phyloP scores from a whole-genome alignment of 1,139 yeast species.

The Torulaspora globosa region DNA sequence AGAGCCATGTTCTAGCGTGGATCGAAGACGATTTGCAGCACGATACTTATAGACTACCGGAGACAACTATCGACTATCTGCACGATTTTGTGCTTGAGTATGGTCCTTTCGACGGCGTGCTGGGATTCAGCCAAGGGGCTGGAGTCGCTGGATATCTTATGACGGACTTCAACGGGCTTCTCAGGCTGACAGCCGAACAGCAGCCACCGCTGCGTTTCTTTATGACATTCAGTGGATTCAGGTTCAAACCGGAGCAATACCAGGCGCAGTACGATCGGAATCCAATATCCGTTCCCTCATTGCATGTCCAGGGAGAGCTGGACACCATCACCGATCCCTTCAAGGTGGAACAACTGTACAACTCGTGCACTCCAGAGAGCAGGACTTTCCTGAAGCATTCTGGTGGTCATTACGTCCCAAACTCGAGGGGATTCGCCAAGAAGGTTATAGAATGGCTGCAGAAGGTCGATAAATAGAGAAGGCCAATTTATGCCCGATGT shows the following conservation, averaged over 20 bases:
- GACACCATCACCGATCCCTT: slow-evolving; percentile 86
- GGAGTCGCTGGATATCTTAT: slow-evolving; percentile 65
- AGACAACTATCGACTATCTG: slow-evolving; percentile 26
- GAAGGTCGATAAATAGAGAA: slow-evolving; percentile 2
- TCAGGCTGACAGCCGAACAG: slow-evolving; percentile 26
- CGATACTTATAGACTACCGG: slow-evolving; percentile 26
- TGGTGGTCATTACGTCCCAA: slow-evolving; percentile 87
- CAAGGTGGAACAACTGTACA: slow-evolving; percentile 55
- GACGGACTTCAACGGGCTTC: slow-evolving; percentile 41
- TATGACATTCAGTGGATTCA: slow-evolving; percentile 74
- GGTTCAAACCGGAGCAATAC: slow-evolving; percentile 51
- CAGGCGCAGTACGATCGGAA: slow-evolving; percentile 46
- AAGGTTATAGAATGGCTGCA: slow-evolving; percentile 57
- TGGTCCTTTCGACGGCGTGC: slow-evolving; percentile 82
- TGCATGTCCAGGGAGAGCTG: slow-evolving; percentile 80
- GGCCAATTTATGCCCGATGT: not conserved
- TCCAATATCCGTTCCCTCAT: slow-evolving; percentile 49
- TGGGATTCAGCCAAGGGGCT: slow-evolving; percentile 94
- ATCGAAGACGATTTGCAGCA: slow-evolving; percentile 27
- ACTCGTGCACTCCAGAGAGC: slow-evolving; percentile 47
- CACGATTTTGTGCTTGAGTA: slow-evolving; percentile 39
- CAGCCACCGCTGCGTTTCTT: slow-evolving; percentile 61
- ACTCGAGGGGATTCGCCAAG: slow-evolving; percentile 55
- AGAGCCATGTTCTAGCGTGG: slow-evolving; percentile 34
- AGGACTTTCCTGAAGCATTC: slow-evolving; percentile 61